Percentiles rank a stretch among this genome's conserved stretches.
Conservation (phyloP, 2,329 filamentous ascomycete genomes). For the Incumbomyces delicatus region DNA sequence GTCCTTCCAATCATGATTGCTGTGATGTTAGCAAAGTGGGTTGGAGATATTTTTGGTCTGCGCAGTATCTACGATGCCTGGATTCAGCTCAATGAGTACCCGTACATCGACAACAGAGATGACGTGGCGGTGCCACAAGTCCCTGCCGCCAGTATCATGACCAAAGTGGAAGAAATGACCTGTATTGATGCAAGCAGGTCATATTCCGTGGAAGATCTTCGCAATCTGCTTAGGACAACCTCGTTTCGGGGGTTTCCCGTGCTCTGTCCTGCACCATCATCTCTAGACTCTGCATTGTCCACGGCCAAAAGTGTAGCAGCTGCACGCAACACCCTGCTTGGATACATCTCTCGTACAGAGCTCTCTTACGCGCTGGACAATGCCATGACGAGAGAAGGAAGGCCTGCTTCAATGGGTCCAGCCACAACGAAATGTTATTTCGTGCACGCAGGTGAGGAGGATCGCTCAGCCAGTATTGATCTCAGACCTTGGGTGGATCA, state of each 20-base stretch:
- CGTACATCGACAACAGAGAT: conserved; percentile 86
- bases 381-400: conserved; percentile 27
- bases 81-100: conserved; percentile 94
- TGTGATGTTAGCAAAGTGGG: conserved; percentile 97
- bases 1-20: conserved; percentile 98
- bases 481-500: conserved; percentile 98
- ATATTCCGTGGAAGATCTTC: conserved; percentile 72
- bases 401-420: conserved; percentile 24
- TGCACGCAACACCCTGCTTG: conserved; percentile 61
- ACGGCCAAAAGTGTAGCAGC: conserved; percentile 27
- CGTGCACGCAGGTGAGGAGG: conserved; percentile 68
- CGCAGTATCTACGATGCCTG: conserved; percentile 94
- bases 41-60: conserved; percentile 86
- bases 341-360: conserved; percentile 90
- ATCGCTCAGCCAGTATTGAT: conserved; percentile 70
- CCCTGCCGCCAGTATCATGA: conserved; percentile 83
- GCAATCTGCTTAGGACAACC: conserved; percentile 60
- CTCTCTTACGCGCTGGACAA: conserved; percentile 68
- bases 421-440: conserved; percentile 74
- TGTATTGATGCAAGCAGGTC: conserved; percentile 70
- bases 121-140: conserved; percentile 71
- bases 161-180: conserved; percentile 77
- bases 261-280: conserved; percentile 34
- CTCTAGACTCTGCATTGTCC: conserved; percentile 1
- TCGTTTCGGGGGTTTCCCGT: conserved; percentile 87